Conservation (phyloP, 768 basidiomycete genomes). For the Calvatia gigantea region DNA sequence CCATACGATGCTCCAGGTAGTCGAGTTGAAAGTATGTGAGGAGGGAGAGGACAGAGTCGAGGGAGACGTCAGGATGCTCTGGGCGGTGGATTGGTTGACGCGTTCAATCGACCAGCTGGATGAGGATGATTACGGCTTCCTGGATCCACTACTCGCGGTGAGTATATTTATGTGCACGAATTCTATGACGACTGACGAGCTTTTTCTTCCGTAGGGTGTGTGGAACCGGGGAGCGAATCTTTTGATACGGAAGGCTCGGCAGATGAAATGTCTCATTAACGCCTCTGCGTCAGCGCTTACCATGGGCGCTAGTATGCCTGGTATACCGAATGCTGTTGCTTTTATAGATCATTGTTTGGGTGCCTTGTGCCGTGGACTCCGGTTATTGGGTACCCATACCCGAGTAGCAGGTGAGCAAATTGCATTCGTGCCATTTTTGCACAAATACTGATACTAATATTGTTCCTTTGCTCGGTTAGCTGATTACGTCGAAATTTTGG, state of each 20-base stretch:
- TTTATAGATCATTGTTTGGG: constrained; percentile 11
- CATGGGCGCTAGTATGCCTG: background rate
- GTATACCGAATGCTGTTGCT: constrained; percentile 1
- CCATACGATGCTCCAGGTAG: constrained; percentile 47
- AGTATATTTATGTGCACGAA: constrained; percentile 19
- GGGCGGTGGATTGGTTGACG: constrained; percentile 40
- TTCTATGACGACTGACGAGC: background rate
- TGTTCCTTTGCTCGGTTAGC: background rate
- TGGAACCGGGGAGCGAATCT: constrained; percentile 34
- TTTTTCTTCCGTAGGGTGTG: background rate
- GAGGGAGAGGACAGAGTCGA: background rate
- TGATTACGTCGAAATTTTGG: constrained; percentile 8
- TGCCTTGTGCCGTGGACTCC: constrained; percentile 7
- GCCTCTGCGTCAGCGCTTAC: background rate
- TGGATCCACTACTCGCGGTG: constrained; percentile 54
- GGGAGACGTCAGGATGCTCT: constrained; percentile 28
- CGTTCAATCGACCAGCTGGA: constrained; percentile 42
- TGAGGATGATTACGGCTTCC: constrained; percentile 47
- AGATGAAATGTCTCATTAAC: constrained; percentile 34
- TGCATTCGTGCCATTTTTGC: no score
- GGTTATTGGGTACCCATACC: constrained; percentile 10
- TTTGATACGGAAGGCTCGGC: constrained; percentile 57
- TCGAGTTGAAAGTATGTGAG: constrained; percentile 33
- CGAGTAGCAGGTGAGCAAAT: constrained; percentile 8
- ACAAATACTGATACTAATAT: background rate